Base-by-base conservation (phyloP, 768 basidiomycete species). In the Mrakia frigida region DNA sequence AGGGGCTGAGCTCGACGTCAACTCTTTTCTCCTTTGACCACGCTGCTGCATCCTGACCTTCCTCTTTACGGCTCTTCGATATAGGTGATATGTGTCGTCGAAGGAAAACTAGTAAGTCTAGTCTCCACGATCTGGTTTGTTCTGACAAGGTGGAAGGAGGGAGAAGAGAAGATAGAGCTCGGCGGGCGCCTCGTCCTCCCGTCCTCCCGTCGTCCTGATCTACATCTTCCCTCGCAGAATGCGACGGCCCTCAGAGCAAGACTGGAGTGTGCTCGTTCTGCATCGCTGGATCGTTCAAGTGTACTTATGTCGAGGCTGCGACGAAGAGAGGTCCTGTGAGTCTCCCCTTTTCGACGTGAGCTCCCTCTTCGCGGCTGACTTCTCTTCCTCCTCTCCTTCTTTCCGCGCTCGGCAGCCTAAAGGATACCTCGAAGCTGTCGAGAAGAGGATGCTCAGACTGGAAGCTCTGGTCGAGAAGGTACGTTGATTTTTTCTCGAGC, bases 231-330 rank as follows among this genome's bases (percentile, higher is more conserved):
- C 61, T 77, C 79, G 81, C 16, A 81, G 81, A 80, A 80, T 80
- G 70, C 80, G 81, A 63, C 52, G 78, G 56, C 77, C 80, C 61
- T 41, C 76, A 25, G 80, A 80, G 80, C 79, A 88, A 87, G 88
- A 86, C 87, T 25, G 86, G 86, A 46, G 88, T 88, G 53, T 91
- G 90, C 80, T 87, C 87, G 5, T 90, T 89, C 80, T 91, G 90
- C 80, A 84, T 86, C 33, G 85, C 88, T 35, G 88, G 85, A 78
- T 85, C 86, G 79, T 76, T 86, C 77, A 88, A 91, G 77, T 90
- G 90, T 78, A 87, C 88, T n/a, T 87, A 91, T 80, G 86, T 88
- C 74, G 89, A 90, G 82, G 87, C 88, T 28, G 88, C 89, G 13
- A 90, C 89, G 87, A 89, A 67, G 63, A 52, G 75, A 43, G 75